Evolutionary conservation across 192 early-diverging fungal species (phyloP).

Genomic region (Podila epicladia): DNA sequence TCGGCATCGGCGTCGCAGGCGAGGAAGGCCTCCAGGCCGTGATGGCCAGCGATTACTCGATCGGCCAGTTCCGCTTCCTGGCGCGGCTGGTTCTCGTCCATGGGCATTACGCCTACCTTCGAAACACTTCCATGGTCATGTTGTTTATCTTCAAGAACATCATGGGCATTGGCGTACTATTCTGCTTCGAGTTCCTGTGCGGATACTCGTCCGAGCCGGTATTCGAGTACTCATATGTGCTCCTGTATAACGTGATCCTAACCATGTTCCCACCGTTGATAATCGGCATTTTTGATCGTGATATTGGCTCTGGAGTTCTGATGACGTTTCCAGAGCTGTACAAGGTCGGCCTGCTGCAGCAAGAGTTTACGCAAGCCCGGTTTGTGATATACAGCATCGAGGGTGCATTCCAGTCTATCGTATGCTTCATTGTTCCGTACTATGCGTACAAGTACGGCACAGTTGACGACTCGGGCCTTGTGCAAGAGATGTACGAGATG

Average conservation of each 20-base stretch:
- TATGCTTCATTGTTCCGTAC: constrained; percentile 58
- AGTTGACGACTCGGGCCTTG: constrained; percentile 7
- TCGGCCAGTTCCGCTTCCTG: constrained; percentile 77
- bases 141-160: constrained; percentile 84
- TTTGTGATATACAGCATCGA: constrained; percentile 71
- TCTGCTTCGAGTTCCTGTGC: constrained; percentile 85
- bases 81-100: constrained; percentile 74
- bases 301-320: constrained; percentile 66
- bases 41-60: constrained; percentile 79
- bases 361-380: constrained; percentile 68
- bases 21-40: constrained; percentile 83
- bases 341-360: constrained; percentile 66
- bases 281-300: constrained; percentile 79
- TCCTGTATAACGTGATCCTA: constrained; percentile 84
- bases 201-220: constrained; percentile 78
- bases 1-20: constrained; percentile 81
- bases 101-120: constrained; percentile 71
- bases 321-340: constrained; percentile 80
- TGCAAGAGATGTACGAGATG: constrained; percentile 62
- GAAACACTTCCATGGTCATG: constrained; percentile 68
- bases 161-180: constrained; percentile 72
- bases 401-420: constrained; percentile 71
- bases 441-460: constrained; percentile 20
- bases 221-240: constrained; percentile 82
- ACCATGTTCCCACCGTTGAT: constrained; percentile 76